Conservation (phyloP, 345 rosid species). For the Eucalyptus cloeziana region DNA sequence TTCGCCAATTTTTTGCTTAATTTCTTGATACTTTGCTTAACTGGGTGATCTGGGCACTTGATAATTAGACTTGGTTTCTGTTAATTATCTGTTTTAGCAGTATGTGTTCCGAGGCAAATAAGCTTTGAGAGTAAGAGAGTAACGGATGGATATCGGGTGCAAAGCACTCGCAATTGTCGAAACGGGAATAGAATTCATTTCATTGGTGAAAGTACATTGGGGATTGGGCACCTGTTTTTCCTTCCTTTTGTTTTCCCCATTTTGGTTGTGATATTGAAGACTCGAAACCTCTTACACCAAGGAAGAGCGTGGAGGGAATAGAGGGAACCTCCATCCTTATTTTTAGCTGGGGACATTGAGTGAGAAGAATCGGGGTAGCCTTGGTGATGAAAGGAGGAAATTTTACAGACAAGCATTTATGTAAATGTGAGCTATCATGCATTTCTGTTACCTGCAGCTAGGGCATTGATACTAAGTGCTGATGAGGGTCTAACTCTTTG, state of each 20-base stretch:
- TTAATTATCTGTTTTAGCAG: neutral
- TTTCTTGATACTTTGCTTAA: neutral
- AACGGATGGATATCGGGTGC: neutral
- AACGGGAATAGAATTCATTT: neutral
- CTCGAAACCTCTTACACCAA: neutral
- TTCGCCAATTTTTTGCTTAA: neutral
- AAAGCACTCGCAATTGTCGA: neutral
- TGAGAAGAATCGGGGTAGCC: neutral
- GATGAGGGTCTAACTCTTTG: neutral
- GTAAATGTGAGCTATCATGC: neutral
- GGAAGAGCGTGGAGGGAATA: neutral
- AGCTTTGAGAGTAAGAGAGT: neutral
- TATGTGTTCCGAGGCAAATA: neutral
- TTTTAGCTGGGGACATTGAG: neutral
- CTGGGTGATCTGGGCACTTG: neutral
- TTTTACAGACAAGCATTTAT: neutral
- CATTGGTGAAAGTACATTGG: neutral
- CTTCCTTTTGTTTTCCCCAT: too few species aligned
- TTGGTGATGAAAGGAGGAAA: neutral
- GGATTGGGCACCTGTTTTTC: neutral
- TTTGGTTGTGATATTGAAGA: neutral
- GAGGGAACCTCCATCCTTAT: neutral
- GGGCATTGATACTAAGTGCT: neutral
- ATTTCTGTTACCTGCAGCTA: neutral
- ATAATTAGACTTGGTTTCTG: neutral